A percentile compares a stretch with the other conserved stretches of the same genome.
phyloP scores from a whole-genome alignment of 192 early-diverging fungal species.

The Backusella tuberculispora region DNA sequence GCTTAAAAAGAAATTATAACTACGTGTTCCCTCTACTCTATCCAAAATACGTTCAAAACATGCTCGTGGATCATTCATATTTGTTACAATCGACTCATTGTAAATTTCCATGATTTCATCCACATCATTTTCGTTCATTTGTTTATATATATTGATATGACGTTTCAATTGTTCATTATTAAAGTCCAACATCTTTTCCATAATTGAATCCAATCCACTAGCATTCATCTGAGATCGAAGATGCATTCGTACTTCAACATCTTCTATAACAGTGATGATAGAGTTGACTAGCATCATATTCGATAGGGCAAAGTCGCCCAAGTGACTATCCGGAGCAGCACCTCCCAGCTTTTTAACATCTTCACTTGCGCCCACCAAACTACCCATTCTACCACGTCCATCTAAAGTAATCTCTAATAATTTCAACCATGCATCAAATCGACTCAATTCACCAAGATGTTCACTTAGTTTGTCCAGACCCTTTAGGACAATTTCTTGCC shows the following conservation, averaged over 20 bases:
- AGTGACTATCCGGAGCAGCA: constrained; percentile 66
- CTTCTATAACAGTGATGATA: constrained; percentile 71
- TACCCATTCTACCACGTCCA: constrained; percentile 79
- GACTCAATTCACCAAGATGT: constrained; percentile 60
- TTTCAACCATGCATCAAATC: constrained; percentile 81
- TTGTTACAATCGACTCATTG: constrained; percentile 67
- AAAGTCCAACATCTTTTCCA: constrained; percentile 58
- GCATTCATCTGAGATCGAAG: constrained; percentile 74
- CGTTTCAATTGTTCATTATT: constrained; percentile 53
- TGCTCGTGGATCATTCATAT: constrained; percentile 80
- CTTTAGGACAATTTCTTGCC: constrained; percentile 73
- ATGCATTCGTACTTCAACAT: constrained; percentile 75
- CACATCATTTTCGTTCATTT: constrained; percentile 49
- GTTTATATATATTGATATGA: constrained; percentile 39
- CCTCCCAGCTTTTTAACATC: constrained; percentile 65
- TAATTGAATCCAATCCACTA: constrained; percentile 69
- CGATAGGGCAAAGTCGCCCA: constrained; percentile 77
- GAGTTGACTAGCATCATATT: constrained; percentile 81
- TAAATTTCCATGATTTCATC: constrained; percentile 65
- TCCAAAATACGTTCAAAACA: constrained; percentile 72
- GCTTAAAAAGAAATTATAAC: constrained; percentile 74
- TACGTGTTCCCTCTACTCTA: constrained; percentile 72
- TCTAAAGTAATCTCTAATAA: constrained; percentile 78
- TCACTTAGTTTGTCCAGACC: constrained; percentile 80
- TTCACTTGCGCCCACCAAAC: constrained; percentile 73